phyloP scores from a whole-genome alignment of 768 basidiomycete genomes.

The Amanita pseudoporphyria region DNA sequence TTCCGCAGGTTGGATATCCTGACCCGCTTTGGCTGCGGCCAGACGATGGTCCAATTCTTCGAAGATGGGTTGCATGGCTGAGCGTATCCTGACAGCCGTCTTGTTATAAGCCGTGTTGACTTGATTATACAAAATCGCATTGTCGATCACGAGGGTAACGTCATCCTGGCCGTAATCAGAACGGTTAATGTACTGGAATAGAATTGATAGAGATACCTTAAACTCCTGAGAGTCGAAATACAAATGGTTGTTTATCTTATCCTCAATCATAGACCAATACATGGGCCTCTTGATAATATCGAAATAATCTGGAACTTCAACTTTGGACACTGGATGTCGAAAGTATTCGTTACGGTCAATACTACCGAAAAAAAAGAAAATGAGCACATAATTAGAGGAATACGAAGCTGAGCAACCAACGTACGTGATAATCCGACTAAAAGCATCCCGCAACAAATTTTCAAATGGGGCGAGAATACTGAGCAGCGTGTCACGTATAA shows the following conservation, averaged over 20 bases:
- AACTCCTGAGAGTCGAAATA: constrained; percentile 76
- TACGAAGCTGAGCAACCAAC: constrained; percentile 15
- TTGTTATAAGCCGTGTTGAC: constrained; percentile 62
- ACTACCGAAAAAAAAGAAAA: constrained; percentile 32
- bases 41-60: constrained; percentile 28
- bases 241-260: constrained; percentile 71
- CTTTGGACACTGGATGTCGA: constrained; percentile 69
- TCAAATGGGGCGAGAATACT: constrained; percentile 60
- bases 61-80: constrained; percentile 28
- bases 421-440: constrained; percentile 66
- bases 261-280: constrained; percentile 78
- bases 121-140: constrained; percentile 83
- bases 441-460: constrained; percentile 44
- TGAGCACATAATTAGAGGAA: background rate
- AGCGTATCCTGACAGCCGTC: constrained; percentile 54
- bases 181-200: background rate
- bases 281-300: constrained; percentile 80
- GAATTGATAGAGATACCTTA: constrained; percentile 33
- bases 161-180: constrained; percentile 46
- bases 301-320: constrained; percentile 85
- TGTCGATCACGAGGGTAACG: constrained; percentile 72
- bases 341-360: constrained; percentile 70
- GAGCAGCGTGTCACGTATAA: constrained; percentile 58
- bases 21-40: background rate
- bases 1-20: background rate